Conservation (phyloP, 306 rosid species). For the Prunus armeniaca region DNA sequence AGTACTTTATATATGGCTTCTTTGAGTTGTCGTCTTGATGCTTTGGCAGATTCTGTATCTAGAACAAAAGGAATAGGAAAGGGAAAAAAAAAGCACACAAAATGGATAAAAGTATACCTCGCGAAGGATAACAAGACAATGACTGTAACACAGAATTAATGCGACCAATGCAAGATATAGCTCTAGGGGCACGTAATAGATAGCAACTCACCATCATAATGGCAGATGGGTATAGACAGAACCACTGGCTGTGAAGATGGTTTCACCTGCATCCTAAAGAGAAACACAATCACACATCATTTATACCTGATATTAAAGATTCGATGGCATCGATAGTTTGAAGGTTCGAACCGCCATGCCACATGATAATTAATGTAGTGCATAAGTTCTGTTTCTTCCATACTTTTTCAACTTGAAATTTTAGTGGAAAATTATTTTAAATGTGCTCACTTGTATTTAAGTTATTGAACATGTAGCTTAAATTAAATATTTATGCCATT, state of each 20-base stretch:
- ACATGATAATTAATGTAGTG: not conserved
- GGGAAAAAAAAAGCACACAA: constrained; percentile 7
- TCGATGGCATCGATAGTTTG: not conserved
- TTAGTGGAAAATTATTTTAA: not conserved
- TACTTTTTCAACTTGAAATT: not conserved
- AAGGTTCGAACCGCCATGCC: not conserved
- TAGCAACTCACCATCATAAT: constrained; percentile 71
- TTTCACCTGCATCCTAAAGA: constrained; percentile 82
- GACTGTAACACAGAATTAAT: not conserved
- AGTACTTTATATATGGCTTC: constrained; percentile 64
- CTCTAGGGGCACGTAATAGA: constrained; percentile 17
- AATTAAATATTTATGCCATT: not conserved
- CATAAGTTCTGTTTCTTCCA: not conserved
- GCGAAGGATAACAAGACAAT: not conserved
- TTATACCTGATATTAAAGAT: not conserved
- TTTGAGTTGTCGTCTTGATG: constrained; percentile 80
- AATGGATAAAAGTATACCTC: not conserved
- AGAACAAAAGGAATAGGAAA: constrained; percentile 11
- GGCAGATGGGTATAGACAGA: constrained; percentile 77
- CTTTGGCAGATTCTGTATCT: constrained; percentile 87
- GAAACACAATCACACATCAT: constrained; percentile 18
- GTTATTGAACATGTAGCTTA: not conserved
- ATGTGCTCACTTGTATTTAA: not conserved
- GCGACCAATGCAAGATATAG: not conserved
- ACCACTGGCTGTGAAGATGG: constrained; percentile 60